Percentiles rank a stretch among this genome's conserved stretches.
phyloP scores from a whole-genome alignment of 2,329 filamentous ascomycete species.

The Xylaria sp. region DNA sequence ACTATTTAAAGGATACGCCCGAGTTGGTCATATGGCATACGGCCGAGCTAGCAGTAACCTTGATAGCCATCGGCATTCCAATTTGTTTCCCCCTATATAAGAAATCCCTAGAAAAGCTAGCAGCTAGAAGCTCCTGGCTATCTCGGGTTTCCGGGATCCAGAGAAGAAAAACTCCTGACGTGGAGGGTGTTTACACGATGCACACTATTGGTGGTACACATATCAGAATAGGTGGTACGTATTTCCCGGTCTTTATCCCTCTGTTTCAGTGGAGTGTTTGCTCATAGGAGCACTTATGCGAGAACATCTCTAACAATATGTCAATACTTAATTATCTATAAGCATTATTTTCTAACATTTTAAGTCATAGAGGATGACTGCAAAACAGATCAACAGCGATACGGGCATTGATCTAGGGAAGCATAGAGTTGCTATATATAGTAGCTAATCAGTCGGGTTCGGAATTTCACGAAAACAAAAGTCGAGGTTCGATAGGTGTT shows the following conservation, averaged over 20 bases:
- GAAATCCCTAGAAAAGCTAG: conserved; percentile 22
- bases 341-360: not conserved
- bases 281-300: not conserved
- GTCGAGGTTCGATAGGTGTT: not conserved
- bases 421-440: too few relatives aligned
- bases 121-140: not conserved
- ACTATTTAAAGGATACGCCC: conserved; percentile 30
- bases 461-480: too few relatives aligned
- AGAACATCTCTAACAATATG: not conserved
- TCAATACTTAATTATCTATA: not conserved
- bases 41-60: conserved; percentile 37
- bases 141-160: not conserved
- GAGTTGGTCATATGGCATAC: conserved; percentile 40
- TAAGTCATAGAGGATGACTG: not conserved
- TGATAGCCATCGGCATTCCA: conserved; percentile 42
- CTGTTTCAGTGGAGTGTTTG: not conserved
- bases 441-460: too few relatives aligned
- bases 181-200: conserved; percentile 4
- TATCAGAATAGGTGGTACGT: not conserved
- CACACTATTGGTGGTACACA: conserved; percentile 19
- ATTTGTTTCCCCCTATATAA: conserved; percentile 37
- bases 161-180: not conserved
- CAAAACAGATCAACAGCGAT: not conserved
- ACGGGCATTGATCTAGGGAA: too few relatives aligned
- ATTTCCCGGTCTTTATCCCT: not conserved